A percentile compares a stretch with the other conserved stretches of the same genome.
These are phyloP conservation scores for Sclerotinia borealis DNA, from an alignment of 2,329 filamentous ascomycete species.

Conservation along the genomic window DNA sequence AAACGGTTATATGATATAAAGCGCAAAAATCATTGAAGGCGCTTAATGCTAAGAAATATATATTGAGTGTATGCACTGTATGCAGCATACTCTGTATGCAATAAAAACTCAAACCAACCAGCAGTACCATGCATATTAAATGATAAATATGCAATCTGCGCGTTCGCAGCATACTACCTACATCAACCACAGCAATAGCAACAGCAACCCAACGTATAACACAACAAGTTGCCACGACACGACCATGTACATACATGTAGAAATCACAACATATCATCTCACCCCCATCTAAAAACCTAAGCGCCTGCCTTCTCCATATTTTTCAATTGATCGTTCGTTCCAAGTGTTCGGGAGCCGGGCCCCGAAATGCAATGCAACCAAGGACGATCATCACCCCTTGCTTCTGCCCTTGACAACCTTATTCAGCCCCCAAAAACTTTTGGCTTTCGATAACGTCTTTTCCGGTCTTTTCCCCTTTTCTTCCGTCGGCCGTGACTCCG, in stretches of 20 bases:
- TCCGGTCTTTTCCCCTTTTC: slow-evolving; percentile 7
- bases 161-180: background rate
- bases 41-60: background rate
- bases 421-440: slow-evolving; percentile 11
- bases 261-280: background rate
- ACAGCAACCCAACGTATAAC: background rate
- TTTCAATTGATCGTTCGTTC: background rate
- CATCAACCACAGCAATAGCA: too few relatives aligned
- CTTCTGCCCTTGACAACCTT: slow-evolving; percentile 1
- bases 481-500: background rate
- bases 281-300: background rate
- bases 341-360: slow-evolving; percentile 9
- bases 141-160: background rate
- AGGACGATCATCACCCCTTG: background rate
- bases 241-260: background rate
- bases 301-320: background rate
- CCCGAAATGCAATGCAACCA: slow-evolving; percentile 4
- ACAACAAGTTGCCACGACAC: background rate
- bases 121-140: slow-evolving; percentile 1
- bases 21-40: background rate
- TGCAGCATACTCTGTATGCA: too few relatives aligned
- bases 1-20: background rate
- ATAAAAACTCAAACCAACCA: background rate
- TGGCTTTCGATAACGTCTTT: slow-evolving; percentile 10
- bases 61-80: background rate